Percentiles rank a stretch among this genome's conserved stretches.
Evolutionary conservation across 495 filamentous ascomycete genomes (phyloP).

Genomic region (Chaetomidium leptoderma): DNA sequence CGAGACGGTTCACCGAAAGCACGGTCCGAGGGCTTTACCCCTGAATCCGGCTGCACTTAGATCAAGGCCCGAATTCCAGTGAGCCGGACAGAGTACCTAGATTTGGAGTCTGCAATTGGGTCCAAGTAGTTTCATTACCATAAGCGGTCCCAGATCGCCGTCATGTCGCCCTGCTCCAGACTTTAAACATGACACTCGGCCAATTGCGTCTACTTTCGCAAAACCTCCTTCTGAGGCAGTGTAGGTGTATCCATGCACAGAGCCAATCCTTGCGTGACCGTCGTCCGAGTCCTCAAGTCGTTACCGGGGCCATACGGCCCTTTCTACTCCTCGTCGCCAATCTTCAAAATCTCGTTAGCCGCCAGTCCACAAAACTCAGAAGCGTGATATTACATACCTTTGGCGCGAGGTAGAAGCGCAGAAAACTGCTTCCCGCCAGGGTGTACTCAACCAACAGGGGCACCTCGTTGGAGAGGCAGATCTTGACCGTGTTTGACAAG

Average conservation of each 20-base stretch:
- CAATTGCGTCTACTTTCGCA: not conserved
- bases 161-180: slow-evolving; percentile 12
- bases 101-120: slow-evolving; percentile 1
- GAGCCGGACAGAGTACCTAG: not conserved
- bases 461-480: slow-evolving; percentile 93
- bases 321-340: slow-evolving; percentile 83
- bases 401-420: slow-evolving; percentile 95
- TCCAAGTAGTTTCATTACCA: slow-evolving; percentile 20
- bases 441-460: slow-evolving; percentile 91
- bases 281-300: slow-evolving; percentile 12
- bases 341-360: slow-evolving; percentile 45
- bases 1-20: too few relatives aligned
- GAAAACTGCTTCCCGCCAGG: slow-evolving; percentile 74
- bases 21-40: too few relatives aligned
- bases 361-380: not conserved
- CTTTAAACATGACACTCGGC: slow-evolving; percentile 6
- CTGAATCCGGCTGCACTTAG: not conserved
- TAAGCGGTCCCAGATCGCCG: slow-evolving; percentile 11
- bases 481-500: slow-evolving; percentile 74
- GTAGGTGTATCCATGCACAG: slow-evolving; percentile 19
- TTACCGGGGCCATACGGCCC: not conserved
- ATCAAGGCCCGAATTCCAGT: not conserved
- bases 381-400: slow-evolving; percentile 58
- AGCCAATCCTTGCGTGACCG: slow-evolving; percentile 15
- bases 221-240: not conserved